Percentiles rank a stretch among this genome's conserved stretches.
phyloP scores from a whole-genome alignment of 352 stramenopile species.

The Globisporangium alternatum region DNA sequence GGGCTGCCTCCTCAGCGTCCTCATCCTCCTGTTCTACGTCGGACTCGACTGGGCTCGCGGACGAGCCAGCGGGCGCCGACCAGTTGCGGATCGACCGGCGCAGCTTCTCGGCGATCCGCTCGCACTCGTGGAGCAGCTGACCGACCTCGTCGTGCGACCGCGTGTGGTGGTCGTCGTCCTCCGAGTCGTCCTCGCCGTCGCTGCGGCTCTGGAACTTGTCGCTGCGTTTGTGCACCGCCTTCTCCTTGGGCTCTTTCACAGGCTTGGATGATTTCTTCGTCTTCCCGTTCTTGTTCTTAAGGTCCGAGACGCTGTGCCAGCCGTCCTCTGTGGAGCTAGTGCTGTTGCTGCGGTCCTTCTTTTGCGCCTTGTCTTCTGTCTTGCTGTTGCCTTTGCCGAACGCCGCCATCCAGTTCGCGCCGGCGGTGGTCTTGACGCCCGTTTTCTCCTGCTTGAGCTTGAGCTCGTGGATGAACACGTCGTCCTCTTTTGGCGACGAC shows the following conservation, averaged over 20 bases:
- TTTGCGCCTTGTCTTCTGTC: not conserved
- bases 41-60: conserved; percentile 20
- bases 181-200: conserved; percentile 32
- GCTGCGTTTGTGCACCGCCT: not conserved
- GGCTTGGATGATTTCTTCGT: not conserved
- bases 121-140: conserved; percentile 61
- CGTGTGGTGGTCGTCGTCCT: conserved; percentile 52
- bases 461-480: conserved; percentile 30
- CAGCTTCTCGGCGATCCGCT: conserved; percentile 57
- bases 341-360: not conserved
- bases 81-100: conserved; percentile 59
- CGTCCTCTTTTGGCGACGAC: conserved; percentile 39
- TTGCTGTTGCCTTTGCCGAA: conserved; percentile 24
- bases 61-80: conserved; percentile 28
- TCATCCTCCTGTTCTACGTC: conserved; percentile 31
- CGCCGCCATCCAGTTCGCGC: conserved; percentile 53
- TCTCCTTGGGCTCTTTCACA: not conserved
- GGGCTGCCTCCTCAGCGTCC: conserved; percentile 23
- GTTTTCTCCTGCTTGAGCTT: conserved; percentile 28
- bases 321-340: not conserved
- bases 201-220: conserved; percentile 12
- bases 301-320: conserved; percentile 18
- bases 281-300: conserved; percentile 12
- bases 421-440: not conserved
- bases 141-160: conserved; percentile 71